Percentiles rank a stretch among this genome's conserved stretches.
phyloP scores from a whole-genome alignment of 163 green algal species.

The Chlorella variabilis region DNA sequence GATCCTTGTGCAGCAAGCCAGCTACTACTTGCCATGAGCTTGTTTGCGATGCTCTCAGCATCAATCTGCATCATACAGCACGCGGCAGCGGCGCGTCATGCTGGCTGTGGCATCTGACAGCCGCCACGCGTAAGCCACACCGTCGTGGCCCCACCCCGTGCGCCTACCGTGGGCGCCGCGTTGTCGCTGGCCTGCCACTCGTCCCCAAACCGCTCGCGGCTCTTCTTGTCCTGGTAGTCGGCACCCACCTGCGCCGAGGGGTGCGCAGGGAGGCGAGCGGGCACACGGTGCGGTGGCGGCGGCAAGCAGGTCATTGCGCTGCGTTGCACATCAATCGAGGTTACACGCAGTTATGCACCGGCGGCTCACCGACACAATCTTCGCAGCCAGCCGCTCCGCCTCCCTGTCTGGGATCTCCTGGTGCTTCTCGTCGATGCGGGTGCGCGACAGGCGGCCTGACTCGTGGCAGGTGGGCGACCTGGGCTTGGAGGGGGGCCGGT shows the following conservation, averaged over 20 bases:
- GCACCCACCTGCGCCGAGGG: neutral
- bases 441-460: conserved; percentile 7
- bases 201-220: conserved; percentile 6
- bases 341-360: too few species aligned
- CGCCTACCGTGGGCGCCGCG: conserved; percentile 9
- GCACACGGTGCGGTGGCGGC: too few species aligned
- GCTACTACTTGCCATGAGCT: conserved; percentile 13
- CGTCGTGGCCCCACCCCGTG: too few species aligned
- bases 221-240: conserved; percentile 30
- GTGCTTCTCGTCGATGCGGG: conserved; percentile 2
- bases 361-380: conserved; percentile 22
- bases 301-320: too few species aligned
- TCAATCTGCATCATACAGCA: conserved; percentile 19
- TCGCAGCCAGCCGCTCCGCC: conserved; percentile 21
- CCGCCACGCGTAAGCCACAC: too few species aligned
- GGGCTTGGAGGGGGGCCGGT: neutral
- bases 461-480: conserved; percentile 12
- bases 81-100: too few species aligned
- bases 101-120: too few species aligned
- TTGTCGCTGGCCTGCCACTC: conserved; percentile 4
- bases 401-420: neutral
- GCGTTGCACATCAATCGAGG: too few species aligned
- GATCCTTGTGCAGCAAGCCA: too few species aligned
- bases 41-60: conserved; percentile 20
- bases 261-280: too few species aligned